Conservation (phyloP, 1,139 yeast species). For the Sugiyamaella xylanicola region DNA sequence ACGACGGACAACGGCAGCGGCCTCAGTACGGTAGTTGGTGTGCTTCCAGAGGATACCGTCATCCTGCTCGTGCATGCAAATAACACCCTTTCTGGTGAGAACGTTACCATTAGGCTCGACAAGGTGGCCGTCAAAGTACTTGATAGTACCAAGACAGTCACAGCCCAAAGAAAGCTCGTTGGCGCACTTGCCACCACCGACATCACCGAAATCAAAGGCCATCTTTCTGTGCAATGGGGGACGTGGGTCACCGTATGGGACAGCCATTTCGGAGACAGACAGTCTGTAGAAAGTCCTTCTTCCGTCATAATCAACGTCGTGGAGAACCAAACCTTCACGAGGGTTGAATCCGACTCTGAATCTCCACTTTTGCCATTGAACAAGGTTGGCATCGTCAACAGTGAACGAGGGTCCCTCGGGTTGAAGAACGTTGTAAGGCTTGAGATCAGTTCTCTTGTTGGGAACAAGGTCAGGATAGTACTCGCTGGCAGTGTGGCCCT, state of each 20-base stretch:
- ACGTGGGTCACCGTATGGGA: constrained; percentile 89
- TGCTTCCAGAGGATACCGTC: constrained; percentile 81
- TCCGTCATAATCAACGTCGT: constrained; percentile 78
- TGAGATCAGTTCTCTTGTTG: constrained; percentile 51
- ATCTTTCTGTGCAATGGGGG: constrained; percentile 90
- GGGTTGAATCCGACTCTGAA: constrained; percentile 73
- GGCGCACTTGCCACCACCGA: constrained; percentile 83
- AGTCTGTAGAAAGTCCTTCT: constrained; percentile 79
- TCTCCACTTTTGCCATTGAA: constrained; percentile 90
- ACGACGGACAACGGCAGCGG: constrained; percentile 78
- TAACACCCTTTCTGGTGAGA: constrained; percentile 65
- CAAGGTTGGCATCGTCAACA: constrained; percentile 54
- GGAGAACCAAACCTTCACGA: constrained; percentile 83
- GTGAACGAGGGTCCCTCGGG: constrained; percentile 86
- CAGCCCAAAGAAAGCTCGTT: constrained; percentile 78
- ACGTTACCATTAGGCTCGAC: constrained; percentile 68
- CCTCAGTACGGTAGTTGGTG: constrained; percentile 75
- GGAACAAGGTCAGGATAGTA: constrained; percentile 52
- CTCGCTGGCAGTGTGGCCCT: constrained; percentile 65
- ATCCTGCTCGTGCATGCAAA: constrained; percentile 92
- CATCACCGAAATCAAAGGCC: constrained; percentile 90
- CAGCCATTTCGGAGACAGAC: constrained; percentile 86
- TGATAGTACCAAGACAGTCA: constrained; percentile 86
- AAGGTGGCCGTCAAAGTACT: constrained; percentile 71
- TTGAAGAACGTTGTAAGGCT: constrained; percentile 75